Evolutionary conservation across 805 yeast species (phyloP), one percentile per base, ranked within the genome.

Genomic region (Yarrowia keelungensis): DNA sequence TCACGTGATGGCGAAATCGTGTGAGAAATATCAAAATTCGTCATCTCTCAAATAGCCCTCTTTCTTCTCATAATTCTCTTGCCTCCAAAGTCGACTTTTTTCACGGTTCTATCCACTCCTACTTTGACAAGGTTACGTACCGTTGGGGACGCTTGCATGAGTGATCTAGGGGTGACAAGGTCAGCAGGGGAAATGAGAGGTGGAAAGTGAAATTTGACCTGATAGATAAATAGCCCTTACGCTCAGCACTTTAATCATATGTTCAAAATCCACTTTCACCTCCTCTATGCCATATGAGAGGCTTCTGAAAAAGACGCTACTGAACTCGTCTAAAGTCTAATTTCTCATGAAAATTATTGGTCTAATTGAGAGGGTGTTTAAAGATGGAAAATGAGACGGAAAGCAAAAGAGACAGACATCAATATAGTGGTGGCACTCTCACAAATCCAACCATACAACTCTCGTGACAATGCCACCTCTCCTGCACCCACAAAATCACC

Each of bases 141-240:
- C 59, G 59, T 53, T 53, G 59, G 45, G 56, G 56, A 51, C 22
- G 35, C 36, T 14, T 53, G 59, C 59, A 53, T 53, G 45, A 38
- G 35, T 36, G 58, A 53, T 22, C 35, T 16, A 8, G n/a, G 3
- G 26, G 11, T 5, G 39, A n/a, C 32, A 9, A 7, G 2, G 36
- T 9, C 2, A 26, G 35, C 22, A 19, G 15, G 1, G 35, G 26
- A 10, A 7, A 32, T 3, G 19, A 12, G 16, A 3, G 41, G 2
- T 1, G 19, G 1, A 5, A 26, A 3, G 1, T 26, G 11, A 8
- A 26, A 47, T 0, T 47, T 7, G 7, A 7, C 32, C 2, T 5
- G 32, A 8, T 14, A 5, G 14, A 47, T 47, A 12, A 32, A 51
- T 5, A 12, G n/a, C 15, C 42, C 35, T 7, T 14, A 3, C 10